Evolutionary conservation across 768 basidiomycete genomes (phyloP), one percentile per base, ranked within the genome.

Genomic region (Suillus subalutaceus): DNA sequence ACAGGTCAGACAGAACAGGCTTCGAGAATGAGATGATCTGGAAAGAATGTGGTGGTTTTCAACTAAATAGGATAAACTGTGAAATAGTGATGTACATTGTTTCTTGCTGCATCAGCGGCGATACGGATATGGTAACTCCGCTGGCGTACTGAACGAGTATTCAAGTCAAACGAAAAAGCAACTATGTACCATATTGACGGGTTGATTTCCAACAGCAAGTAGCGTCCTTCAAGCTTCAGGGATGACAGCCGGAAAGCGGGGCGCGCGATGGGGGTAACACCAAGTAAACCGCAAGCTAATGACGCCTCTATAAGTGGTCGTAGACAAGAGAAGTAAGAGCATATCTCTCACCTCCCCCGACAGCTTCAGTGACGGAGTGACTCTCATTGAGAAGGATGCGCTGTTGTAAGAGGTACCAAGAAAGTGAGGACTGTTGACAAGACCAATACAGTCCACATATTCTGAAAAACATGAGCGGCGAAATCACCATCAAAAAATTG

Each of bases 261-360:
- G 43, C 92, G 83, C 8, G 93, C 92, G 59, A 97, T 93, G 10
- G 95, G 81, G 16, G 95, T 74, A 10, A 94, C 93, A 0, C 94
- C 95, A 10, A 85, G 46, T 41, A 96, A 81, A 75, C 91, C 90
- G 60, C 85, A 82, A 15, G 90, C 86, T 85, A 70, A 20, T 52
- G 26, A 59, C 46, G 57, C 20, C 44, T 35, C 46, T 4, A 32
- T 32, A 4, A 35, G 43, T 7, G 62, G n/a, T 20, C 20, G 55
- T 32, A 10, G 32, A 55, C 18, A 32, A 32, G 10, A 26, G 15
- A 35, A 35, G 32, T 35, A 10, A 62, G 35, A 37, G 6, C 20
- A 37, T 37, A n/a, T 23, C 7, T 60, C 81, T 66, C 66, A 85
- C 85, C 43, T n/a, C 85, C 84, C 6, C 86, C 90, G 41, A 87